Evolutionary conservation across 176 grass and related monocot species (phyloP).

Genomic region (Juncus effusus): DNA sequence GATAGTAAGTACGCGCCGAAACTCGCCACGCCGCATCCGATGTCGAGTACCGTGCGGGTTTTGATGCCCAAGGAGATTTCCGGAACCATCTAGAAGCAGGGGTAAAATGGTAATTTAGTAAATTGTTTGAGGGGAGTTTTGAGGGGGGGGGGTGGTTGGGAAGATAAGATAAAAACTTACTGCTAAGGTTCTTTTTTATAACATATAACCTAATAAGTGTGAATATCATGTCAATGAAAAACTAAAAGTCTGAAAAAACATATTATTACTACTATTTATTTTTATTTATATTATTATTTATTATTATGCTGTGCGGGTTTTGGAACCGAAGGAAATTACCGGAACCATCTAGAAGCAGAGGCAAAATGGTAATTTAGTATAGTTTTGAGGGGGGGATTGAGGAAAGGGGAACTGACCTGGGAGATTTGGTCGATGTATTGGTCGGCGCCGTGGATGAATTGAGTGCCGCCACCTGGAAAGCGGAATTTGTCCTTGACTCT

Average conservation of each 20-base stretch:
- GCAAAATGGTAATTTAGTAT: conserved; percentile 14
- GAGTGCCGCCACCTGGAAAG: conserved; percentile 92
- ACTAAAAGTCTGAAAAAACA: too few species aligned
- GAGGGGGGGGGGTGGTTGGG: neutral
- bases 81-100: conserved; percentile 73
- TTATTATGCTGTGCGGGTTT: conserved; percentile 50
- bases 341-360: conserved; percentile 74
- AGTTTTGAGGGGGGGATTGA: neutral
- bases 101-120: conserved; percentile 18
- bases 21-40: conserved; percentile 90
- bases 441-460: conserved; percentile 89
- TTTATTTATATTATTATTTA: too few species aligned
- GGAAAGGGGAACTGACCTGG: conserved; percentile 35
- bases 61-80: conserved; percentile 79
- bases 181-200: neutral
- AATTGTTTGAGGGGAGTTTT: neutral
- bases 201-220: too few species aligned
- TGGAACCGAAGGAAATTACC: conserved; percentile 80
- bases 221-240: too few species aligned
- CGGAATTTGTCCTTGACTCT: conserved; percentile 77
- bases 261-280: too few species aligned
- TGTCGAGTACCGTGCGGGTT: conserved; percentile 82
- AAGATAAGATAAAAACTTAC: conserved; percentile 1
- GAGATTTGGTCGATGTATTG: conserved; percentile 86
- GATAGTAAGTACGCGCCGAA: conserved; percentile 96